A percentile compares a stretch with the other conserved stretches of the same genome.
phyloP scores from a whole-genome alignment of 306 rosid genomes.

The Bauhinia variegata region DNA sequence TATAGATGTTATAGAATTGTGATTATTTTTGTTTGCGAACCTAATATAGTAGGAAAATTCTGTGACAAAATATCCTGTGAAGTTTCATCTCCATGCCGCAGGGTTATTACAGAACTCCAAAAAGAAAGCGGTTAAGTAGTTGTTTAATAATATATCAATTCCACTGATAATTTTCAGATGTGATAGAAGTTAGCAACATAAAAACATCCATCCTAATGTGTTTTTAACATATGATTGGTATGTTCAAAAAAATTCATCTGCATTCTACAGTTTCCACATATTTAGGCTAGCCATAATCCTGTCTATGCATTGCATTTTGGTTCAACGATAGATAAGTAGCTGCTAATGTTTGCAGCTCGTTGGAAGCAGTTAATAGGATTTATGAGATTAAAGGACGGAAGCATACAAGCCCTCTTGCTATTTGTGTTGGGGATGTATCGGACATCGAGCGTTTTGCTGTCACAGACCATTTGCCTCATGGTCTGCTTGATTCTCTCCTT shows the following conservation, averaged over 20 bases:
- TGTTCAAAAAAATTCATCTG: slow-evolving; percentile 8
- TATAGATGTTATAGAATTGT: not conserved
- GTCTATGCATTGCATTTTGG: not conserved
- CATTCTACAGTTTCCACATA: slow-evolving; percentile 11
- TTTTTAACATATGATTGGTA: not conserved
- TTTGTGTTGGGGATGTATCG: slow-evolving; percentile 75
- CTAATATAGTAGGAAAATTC: too few species aligned
- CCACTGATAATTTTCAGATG: not conserved
- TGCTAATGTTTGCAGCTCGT: slow-evolving; percentile 52
- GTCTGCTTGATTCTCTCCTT: slow-evolving; percentile 76
- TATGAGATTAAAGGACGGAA: slow-evolving; percentile 84
- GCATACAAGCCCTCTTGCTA: slow-evolving; percentile 80
- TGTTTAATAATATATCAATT: not conserved
- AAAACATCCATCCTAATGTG: not conserved
- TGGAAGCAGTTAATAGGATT: slow-evolving; percentile 73
- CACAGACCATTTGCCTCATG: slow-evolving; percentile 70
- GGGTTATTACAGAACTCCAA: too few species aligned
- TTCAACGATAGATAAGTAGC: slow-evolving; percentile 1
- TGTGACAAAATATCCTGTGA: not conserved
- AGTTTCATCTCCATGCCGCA: not conserved
- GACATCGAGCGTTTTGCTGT: slow-evolving; percentile 69
- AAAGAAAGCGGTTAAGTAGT: not conserved
- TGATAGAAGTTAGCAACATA: not conserved
- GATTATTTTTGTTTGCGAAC: not conserved
- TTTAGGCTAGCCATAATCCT: slow-evolving; percentile 1